Evolutionary conservation across 2,329 filamentous ascomycete genomes (phyloP), one percentile per base, ranked within the genome.

Genomic region (Ascochyta koolunga): DNA sequence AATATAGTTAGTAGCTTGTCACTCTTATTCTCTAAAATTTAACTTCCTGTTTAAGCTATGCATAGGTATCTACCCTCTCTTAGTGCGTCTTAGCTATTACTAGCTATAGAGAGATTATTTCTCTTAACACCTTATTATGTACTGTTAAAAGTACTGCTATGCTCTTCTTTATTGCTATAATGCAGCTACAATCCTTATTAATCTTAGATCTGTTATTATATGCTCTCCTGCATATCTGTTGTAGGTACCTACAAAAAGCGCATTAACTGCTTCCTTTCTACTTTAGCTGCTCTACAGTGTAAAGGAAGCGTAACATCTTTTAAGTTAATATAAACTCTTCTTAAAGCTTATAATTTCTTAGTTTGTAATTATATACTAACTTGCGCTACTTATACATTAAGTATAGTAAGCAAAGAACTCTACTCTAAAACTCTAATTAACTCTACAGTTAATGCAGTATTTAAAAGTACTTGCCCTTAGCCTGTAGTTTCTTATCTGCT

Each of bases 401-500:
- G 38, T 24, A 41, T 41, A 41, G 38, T 10, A 24, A 41, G 38
- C 38, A 41, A 41, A 24, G 24, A 24, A 41, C 38, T 10, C 38
- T n/a, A 41, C 38, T 29, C 38, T 24, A 41, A 41, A 41, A 41
- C 38, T 41, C 38, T n/a, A 41, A 41, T 41, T 41, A n/a, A 41
- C 38, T 24, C 38, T 24, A 24, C 38, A 41, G 38, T 41, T 24
- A 24, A 41, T 41, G 38, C 38, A 41, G 38, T 41, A 41, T 41
- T 13, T 41, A n/a, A 41, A n/a, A 24, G 38, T 29, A 24, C 38
- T 41, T 41, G 38, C 38, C 38, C 38, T 29, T n/a, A 19, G 24
- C 38, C 38, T n/a, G 29, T 24, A 41, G 38, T 41, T 41, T 5
- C 25, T 41, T 29, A 41, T 41, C 38, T n/a, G 38, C 38, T 41